These are phyloP conservation scores for Phyllachora maydis DNA, from an alignment of 2,329 filamentous ascomycete species.

Conservation along the genomic window DNA sequence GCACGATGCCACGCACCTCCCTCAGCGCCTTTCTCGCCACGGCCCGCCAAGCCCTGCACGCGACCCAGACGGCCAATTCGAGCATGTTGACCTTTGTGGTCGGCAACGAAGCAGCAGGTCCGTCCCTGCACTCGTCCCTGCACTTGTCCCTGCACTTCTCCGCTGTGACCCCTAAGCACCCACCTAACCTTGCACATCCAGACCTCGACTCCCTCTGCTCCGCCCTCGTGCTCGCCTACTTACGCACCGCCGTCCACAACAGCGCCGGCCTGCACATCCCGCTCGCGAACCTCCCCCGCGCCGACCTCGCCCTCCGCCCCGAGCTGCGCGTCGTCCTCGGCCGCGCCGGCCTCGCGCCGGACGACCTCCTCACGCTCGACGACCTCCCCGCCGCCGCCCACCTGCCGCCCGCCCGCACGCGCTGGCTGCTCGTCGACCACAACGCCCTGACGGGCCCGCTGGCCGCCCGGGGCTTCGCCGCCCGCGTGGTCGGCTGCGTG, in stretches of 20 bases:
- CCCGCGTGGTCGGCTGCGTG: slow-evolving; percentile 40
- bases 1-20: slow-evolving; percentile 10
- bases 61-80: slow-evolving; percentile 19
- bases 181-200: too few relatives aligned
- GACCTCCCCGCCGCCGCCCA: slow-evolving; percentile 25
- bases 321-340: slow-evolving; percentile 48
- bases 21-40: slow-evolving; percentile 27
- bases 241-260: slow-evolving; percentile 34
- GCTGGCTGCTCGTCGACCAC: slow-evolving; percentile 64
- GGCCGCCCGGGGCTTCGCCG: slow-evolving; percentile 25
- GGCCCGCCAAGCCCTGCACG: slow-evolving; percentile 23
- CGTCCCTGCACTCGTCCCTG: too few relatives aligned
- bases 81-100: slow-evolving; percentile 38
- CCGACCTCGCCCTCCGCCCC: slow-evolving; percentile 50
- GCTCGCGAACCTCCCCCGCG: slow-evolving; percentile 46
- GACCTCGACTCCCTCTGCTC: slow-evolving; percentile 69
- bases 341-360: slow-evolving; percentile 32
- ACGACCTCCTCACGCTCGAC: slow-evolving; percentile 42
- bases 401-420: slow-evolving; percentile 33
- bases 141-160: too few relatives aligned
- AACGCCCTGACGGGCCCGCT: slow-evolving; percentile 48
- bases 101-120: slow-evolving; percentile 48
- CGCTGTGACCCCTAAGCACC: too few relatives aligned
- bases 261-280: slow-evolving; percentile 52
- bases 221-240: slow-evolving; percentile 53